phyloP scores from a whole-genome alignment of 75 land plant genomes.

The Pinus tabuliformis region DNA sequence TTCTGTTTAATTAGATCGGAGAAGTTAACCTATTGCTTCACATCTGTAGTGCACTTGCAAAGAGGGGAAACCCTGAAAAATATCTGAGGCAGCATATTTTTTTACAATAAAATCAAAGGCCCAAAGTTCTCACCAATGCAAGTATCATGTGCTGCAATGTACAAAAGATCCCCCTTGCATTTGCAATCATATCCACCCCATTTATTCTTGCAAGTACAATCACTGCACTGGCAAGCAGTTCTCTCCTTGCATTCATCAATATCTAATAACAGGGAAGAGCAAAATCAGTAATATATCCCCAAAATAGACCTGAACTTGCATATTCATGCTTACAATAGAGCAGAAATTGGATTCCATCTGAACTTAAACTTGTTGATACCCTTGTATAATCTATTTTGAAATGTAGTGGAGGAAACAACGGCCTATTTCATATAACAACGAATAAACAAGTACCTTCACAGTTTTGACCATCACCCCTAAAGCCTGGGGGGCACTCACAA shows the following conservation, averaged over 20 bases:
- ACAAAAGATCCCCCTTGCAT: constrained; percentile 69
- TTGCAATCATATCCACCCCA: constrained; percentile 96
- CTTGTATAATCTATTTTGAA: not conserved
- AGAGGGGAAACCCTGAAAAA: not conserved
- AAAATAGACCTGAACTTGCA: not conserved
- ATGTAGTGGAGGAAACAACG: not conserved
- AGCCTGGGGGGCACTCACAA: constrained; percentile 49
- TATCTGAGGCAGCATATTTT: not conserved
- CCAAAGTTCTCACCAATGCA: constrained; percentile 64
- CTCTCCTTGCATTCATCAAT: constrained; percentile 84
- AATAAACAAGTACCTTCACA: constrained; percentile 34
- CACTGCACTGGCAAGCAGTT: constrained; percentile 75
- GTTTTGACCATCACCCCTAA: constrained; percentile 41
- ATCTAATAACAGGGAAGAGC: constrained; percentile 39
- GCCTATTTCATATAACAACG: not conserved
- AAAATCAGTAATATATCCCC: not conserved
- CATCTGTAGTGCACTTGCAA: not conserved
- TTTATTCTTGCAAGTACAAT: constrained; percentile 91
- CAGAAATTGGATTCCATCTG: not conserved
- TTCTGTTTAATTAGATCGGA: not conserved
- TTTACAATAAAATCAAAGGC: not conserved
- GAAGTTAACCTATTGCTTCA: not conserved
- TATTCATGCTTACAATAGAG: not conserved
- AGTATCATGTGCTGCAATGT: constrained; percentile 81
- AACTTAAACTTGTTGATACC: not conserved